Evolutionary conservation across 352 stramenopile species (phyloP).

Genomic region (Pythium periplocum): DNA sequence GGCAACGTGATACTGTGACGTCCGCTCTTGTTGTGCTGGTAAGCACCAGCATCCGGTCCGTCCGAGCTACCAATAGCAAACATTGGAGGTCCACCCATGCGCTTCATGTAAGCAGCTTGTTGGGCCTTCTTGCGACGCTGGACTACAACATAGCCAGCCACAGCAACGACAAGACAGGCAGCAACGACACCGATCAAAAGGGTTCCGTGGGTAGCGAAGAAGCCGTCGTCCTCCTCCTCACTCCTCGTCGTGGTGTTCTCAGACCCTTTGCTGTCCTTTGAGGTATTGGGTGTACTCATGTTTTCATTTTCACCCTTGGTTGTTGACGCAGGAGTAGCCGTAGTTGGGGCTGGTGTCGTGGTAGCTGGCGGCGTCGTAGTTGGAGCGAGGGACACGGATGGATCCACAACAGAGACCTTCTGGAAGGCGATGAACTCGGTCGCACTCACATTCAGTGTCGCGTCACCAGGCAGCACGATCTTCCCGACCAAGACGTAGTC

Average conservation of each 20-base stretch:
- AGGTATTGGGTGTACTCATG: background rate
- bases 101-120: constrained; percentile 1
- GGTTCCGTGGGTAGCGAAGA: constrained; percentile 12
- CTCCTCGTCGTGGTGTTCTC: constrained; percentile 20
- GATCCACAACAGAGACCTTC: constrained; percentile 58
- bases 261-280: background rate
- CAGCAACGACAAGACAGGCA: constrained; percentile 11
- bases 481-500: constrained; percentile 67
- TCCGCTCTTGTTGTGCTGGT: constrained; percentile 15
- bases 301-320: constrained; percentile 3
- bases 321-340: constrained; percentile 21
- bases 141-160: constrained; percentile 15
- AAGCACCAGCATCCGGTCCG: constrained; percentile 16
- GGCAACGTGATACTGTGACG: constrained; percentile 11
- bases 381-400: constrained; percentile 28
- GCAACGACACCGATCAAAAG: constrained; percentile 11
- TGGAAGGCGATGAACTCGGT: constrained; percentile 65
- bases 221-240: constrained; percentile 43
- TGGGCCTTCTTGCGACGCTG: constrained; percentile 17
- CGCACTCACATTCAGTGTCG: constrained; percentile 35
- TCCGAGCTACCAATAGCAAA: constrained; percentile 1
- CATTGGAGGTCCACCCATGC: background rate
- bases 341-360: constrained; percentile 9
- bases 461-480: constrained; percentile 42
- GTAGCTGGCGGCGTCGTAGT: constrained; percentile 11